Evolutionary conservation across 371 early-diverging fungal genomes (phyloP), one percentile per base, ranked within the genome.

Genomic region (Parasitella parasitica): DNA sequence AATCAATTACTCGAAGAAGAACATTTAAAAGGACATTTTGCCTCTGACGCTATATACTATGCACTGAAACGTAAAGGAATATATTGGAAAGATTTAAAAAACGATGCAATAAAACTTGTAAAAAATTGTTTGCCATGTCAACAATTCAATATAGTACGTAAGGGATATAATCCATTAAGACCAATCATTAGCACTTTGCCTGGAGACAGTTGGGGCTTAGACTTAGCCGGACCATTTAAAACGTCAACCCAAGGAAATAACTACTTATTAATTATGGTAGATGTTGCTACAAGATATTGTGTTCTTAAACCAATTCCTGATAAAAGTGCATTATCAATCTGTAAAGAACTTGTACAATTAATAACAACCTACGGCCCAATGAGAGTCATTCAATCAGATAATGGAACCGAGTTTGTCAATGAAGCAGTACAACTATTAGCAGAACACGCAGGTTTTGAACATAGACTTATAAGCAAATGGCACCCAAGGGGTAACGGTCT

Each of bases 361-460:
- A 39, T 39, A 11, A 4, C 30, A 28, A 36, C 24, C 11, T 59
- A 15, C 12, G 60, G 53, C 1, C 4, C 22, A 4, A 8, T 16
- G 2, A 3, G 18, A 2, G 35, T 13, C 6, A 32, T 66, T 3
- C 68, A 68, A 63, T 36, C 38, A 16, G 73, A 77, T 54, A 71
- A 71, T 55, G 77, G 73, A 6, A 58, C 37, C 2, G 74, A 77
- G 54, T 66, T 69, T 28, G 32, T 46, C 0, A 71, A 69, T 46
- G 4, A 5, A 6, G n/a, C 67, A 15, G 54, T 61, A 38, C 32
- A 35, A 22, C 26, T 4, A 1, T n/a, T 72, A 8, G 20, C 46
- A 4, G 16, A 62, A 8, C 16, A n/a, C 2, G 13, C 52, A 0
- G 58, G 63, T 0, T 68, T 76, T 24, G 64, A 76, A 3, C 53